These are phyloP conservation scores for Picea glauca DNA, from an alignment of 75 land plant species.

Conservation along the genomic window DNA sequence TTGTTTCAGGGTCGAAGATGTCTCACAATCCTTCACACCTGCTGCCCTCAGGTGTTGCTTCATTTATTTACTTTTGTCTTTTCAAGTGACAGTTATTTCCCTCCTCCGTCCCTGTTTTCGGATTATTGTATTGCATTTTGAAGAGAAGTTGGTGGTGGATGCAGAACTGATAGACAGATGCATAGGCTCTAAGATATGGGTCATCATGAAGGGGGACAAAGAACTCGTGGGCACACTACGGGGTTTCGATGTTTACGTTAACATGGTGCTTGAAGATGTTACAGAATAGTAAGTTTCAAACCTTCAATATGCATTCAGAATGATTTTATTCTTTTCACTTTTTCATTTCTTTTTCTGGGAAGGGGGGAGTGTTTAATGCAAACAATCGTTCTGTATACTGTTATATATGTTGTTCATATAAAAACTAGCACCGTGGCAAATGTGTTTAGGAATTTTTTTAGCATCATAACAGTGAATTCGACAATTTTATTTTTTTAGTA, in stretches of 20 bases:
- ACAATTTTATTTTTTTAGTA: too few relatives aligned
- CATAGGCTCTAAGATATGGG: conserved; percentile 96
- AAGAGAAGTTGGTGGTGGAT: background rate
- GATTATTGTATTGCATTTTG: background rate
- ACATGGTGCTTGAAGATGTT: conserved; percentile 98
- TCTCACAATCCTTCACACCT: conserved; percentile 69
- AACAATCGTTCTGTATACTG: too few relatives aligned
- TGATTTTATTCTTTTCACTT: too few relatives aligned
- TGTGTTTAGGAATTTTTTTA: too few relatives aligned
- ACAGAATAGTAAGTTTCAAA: conserved; percentile 52
- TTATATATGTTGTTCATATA: too few relatives aligned
- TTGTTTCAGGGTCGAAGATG: conserved; percentile 11
- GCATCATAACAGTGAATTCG: too few relatives aligned
- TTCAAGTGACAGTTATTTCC: background rate
- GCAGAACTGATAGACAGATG: conserved; percentile 96
- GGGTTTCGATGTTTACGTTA: conserved; percentile 95
- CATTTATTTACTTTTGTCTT: background rate
- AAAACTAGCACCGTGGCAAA: too few relatives aligned
- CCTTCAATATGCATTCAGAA: too few relatives aligned
- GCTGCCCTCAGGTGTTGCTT: conserved; percentile 49
- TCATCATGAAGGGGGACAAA: conserved; percentile 98
- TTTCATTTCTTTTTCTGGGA: too few relatives aligned
- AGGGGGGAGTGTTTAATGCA: too few relatives aligned
- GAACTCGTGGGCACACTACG: conserved; percentile 93
- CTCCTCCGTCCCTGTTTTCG: conserved; percentile 1